Base-by-base conservation (phyloP, 2,329 filamentous ascomycete genomes). In the Aureobasidium sp. region DNA sequence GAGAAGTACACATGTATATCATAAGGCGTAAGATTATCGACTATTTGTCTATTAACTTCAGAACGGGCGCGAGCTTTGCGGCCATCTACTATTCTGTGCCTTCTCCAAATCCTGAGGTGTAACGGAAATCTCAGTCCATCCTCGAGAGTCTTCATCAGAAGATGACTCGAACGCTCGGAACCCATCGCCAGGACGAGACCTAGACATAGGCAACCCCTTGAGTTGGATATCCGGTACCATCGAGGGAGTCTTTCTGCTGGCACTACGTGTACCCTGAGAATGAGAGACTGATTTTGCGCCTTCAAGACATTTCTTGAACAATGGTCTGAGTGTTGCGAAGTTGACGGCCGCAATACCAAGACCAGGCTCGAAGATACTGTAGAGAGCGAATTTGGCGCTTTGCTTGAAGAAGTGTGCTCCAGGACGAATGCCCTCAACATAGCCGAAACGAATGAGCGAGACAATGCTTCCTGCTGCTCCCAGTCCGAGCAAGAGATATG, bases 271-370 rank as follows among this genome's bases (percentile, higher is more conserved):
- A 5, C n/a, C n/a, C 13, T 50, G 46, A 6, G 57, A 50, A 15
- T 13, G 13, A 13, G 57, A 51, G 4, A 61, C 57, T 2, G 57
- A 51, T 9, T 37, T 61, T 15, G 57, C 57, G 1, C 57, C 57
- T 27, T 61, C 57, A 0, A 61, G 26, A 15, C 36, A 61, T 13
- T 44, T 61, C 17, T 56, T 64, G 62, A 70, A 68, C 10, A 70
- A 55, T 1, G 68, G 66, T 23, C 68, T 60, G 12, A 69, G 63
- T 0, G 68, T 64, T 15, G 66, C 61, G n/a, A 69, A 44, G 12
- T 60, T 67, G 7, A 66, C 62, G 32, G 68, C 69, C 12, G 65
- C 61, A 4, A 70, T 64, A 20, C 67, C 68, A 5, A 70, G 62
- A 44, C 66, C 66, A 20, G 63, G 64, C 50, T 70, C 69, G 26